Evolutionary conservation across 345 rosid species (phyloP).

Genomic region (Kandelia obovata): DNA sequence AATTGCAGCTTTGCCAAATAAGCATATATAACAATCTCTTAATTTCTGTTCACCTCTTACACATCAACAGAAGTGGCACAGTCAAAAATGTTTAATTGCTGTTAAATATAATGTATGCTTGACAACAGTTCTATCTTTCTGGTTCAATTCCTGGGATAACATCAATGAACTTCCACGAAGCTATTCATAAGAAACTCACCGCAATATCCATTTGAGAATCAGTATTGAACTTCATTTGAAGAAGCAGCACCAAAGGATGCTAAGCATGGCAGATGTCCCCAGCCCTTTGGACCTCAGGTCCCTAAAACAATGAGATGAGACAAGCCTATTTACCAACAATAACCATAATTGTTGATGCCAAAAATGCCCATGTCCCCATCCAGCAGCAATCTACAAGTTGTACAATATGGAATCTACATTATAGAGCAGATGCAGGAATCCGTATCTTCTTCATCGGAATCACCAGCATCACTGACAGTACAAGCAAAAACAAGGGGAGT

Average conservation of each 20-base stretch:
- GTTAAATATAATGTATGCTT: conserved; percentile 12
- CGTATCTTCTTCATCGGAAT: conserved; percentile 74
- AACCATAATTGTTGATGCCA: conserved; percentile 13
- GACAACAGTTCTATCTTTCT: conserved; percentile 8
- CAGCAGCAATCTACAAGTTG: conserved; percentile 17
- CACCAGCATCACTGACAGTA: conserved; percentile 74
- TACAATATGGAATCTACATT: conserved; percentile 51
- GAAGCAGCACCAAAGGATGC: conserved; percentile 2
- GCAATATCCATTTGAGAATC: conserved; percentile 6
- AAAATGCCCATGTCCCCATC: conserved; percentile 8
- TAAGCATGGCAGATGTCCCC: conserved; percentile 25
- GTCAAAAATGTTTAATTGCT: background rate
- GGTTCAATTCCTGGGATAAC: conserved; percentile 7
- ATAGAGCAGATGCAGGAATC: conserved; percentile 82
- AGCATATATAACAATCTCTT: background rate
- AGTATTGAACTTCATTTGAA: conserved; percentile 1
- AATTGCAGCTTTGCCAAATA: conserved; percentile 6
- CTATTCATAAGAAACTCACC: conserved; percentile 11
- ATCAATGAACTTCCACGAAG: conserved; percentile 7
- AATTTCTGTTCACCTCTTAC: background rate
- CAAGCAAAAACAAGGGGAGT: conserved; percentile 17
- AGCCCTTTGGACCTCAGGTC: conserved; percentile 17
- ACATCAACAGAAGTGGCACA: background rate
- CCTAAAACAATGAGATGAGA: conserved; percentile 18
- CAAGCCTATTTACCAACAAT: conserved; percentile 20